Conservation (phyloP, 2,329 filamentous ascomycete genomes). For the Hypomyces rosellus region DNA sequence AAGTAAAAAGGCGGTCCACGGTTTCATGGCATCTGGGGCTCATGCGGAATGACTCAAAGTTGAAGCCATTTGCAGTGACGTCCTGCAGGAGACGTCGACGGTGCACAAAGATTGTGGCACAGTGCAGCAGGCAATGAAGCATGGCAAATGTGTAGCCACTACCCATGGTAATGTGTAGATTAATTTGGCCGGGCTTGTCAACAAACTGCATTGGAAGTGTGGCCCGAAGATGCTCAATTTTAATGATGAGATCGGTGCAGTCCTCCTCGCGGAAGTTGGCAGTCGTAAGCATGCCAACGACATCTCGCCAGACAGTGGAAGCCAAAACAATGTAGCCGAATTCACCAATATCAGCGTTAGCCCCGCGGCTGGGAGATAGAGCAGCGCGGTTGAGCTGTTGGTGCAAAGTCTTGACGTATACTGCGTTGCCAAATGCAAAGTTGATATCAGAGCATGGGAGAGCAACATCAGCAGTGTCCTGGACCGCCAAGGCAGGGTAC, state of each 20-base stretch:
- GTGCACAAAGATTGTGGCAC: slow-evolving; percentile 55
- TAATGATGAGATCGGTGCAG: slow-evolving; percentile 44
- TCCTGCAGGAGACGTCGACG: slow-evolving; percentile 53
- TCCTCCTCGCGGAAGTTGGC: slow-evolving; percentile 49
- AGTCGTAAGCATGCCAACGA: slow-evolving; percentile 52
- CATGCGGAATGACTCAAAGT: slow-evolving; percentile 47
- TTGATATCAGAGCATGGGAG: slow-evolving; percentile 56
- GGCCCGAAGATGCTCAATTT: slow-evolving; percentile 49
- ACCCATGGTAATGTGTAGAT: slow-evolving; percentile 58
- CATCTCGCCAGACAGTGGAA: slow-evolving; percentile 55
- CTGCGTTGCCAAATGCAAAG: slow-evolving; percentile 56
- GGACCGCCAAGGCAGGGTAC: slow-evolving; percentile 48
- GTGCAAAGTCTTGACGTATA: slow-evolving; percentile 50
- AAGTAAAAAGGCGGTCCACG: slow-evolving; percentile 51
- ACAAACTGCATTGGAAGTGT: slow-evolving; percentile 53
- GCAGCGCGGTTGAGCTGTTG: slow-evolving; percentile 32
- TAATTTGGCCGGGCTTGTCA: slow-evolving; percentile 56
- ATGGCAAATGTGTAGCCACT: slow-evolving; percentile 57
- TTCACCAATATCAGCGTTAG: slow-evolving; percentile 50
- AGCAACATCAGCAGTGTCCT: slow-evolving; percentile 49
- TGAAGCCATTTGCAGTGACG: slow-evolving; percentile 47
- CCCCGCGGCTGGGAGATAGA: slow-evolving; percentile 30
- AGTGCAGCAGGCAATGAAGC: slow-evolving; percentile 56
- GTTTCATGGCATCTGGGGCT: slow-evolving; percentile 45
- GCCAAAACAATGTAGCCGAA: slow-evolving; percentile 57